A percentile compares a stretch with the other conserved stretches of the same genome.
Conservation (phyloP, 2,329 filamentous ascomycete species). For the Teratosphaeria pseudoeucalypti region DNA sequence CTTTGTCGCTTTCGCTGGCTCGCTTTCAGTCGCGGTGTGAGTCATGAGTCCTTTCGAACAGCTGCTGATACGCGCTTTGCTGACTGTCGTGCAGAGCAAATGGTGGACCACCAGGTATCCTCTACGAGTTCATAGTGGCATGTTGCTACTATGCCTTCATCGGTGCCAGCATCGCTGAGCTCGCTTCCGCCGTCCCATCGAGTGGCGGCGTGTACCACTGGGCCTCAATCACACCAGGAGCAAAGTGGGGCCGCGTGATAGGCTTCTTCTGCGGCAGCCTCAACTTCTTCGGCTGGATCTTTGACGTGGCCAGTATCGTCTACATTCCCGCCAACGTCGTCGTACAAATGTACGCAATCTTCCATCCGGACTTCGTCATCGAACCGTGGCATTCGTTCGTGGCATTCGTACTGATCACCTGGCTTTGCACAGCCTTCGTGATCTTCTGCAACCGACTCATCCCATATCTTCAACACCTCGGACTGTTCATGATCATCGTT, state of each 20-base stretch:
- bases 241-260: conserved; percentile 21
- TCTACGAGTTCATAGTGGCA: conserved; percentile 28
- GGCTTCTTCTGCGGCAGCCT: conserved; percentile 28
- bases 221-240: conserved; percentile 26
- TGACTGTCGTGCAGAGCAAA: conserved; percentile 11
- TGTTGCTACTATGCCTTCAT: conserved; percentile 27
- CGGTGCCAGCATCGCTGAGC: conserved; percentile 24
- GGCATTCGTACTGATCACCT: conserved; percentile 46
- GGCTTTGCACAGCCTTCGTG: conserved; percentile 42
- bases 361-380: conserved; percentile 43
- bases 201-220: conserved; percentile 27
- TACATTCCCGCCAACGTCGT: conserved; percentile 50
- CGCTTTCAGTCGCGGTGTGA: conserved; percentile 43
- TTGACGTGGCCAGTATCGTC: conserved; percentile 49
- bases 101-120: conserved; percentile 26
- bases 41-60: not conserved
- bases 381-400: conserved; percentile 51
- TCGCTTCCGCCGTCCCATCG: conserved; percentile 24
- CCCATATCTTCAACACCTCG: conserved; percentile 42
- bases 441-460: conserved; percentile 48
- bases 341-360: conserved; percentile 51
- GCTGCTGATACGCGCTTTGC: not conserved
- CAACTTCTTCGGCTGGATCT: conserved; percentile 54
- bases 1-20: conserved; percentile 54
- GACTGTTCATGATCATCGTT: conserved; percentile 41